Percentiles rank a stretch among this genome's conserved stretches.
Evolutionary conservation across 169 alveolate genomes (phyloP).

Genomic region (Eimeria zaria): DNA sequence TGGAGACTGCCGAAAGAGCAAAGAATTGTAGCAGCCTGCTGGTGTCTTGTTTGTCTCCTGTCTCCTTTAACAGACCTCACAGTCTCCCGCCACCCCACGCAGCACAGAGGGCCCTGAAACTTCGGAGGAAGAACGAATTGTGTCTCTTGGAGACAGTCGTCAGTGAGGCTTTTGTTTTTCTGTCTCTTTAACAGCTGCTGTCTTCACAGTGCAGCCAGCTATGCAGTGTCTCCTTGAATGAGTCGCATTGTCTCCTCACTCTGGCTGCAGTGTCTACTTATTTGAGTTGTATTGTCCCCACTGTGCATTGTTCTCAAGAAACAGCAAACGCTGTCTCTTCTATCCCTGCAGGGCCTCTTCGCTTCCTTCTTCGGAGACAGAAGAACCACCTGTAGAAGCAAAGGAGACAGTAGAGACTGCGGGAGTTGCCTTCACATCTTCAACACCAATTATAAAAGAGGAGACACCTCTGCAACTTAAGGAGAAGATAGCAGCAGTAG

Average conservation of each 20-base stretch:
- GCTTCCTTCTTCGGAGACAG: not conserved
- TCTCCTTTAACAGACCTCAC: not conserved
- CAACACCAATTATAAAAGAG: not conserved
- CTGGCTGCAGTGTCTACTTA: not conserved
- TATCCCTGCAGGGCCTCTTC: not conserved
- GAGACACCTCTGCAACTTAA: not conserved
- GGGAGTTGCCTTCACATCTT: not conserved
- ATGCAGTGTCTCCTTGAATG: not conserved
- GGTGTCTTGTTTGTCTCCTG: not conserved
- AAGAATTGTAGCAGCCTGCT: not conserved
- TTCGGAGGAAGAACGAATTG: not conserved
- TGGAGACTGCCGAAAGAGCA: not conserved
- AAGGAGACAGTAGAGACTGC: not conserved
- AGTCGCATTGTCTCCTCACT: not conserved
- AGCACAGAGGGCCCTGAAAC: not conserved
- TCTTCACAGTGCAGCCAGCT: not conserved
- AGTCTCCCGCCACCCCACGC: not conserved
- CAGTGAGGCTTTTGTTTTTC: not conserved
- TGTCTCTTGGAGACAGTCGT: not conserved
- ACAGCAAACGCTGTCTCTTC: not conserved
- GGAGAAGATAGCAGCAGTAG: not conserved
- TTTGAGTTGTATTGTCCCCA: not conserved
- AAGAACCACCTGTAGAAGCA: not conserved
- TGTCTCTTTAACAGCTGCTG: not conserved
- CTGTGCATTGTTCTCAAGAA: not conserved